Evolutionary conservation across 306 rosid genomes (phyloP).

Genomic region (Cicer pinnatifidum): DNA sequence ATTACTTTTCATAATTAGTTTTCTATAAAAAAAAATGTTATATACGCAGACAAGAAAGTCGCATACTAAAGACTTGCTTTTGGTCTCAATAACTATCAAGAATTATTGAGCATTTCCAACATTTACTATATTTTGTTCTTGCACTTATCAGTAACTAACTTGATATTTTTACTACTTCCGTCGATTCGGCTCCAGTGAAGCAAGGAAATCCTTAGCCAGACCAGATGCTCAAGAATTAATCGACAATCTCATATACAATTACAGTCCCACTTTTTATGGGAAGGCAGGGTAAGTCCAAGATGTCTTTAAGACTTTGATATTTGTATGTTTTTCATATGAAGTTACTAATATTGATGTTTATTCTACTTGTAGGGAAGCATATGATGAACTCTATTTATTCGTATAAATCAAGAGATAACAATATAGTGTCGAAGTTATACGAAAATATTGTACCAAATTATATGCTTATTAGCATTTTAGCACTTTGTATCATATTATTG

Average conservation of each 20-base stretch:
- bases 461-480: too few species aligned
- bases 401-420: conserved; percentile 2
- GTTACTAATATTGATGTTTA: conserved; percentile 31
- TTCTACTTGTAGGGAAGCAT: conserved; percentile 65
- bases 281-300: conserved; percentile 69
- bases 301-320: background rate
- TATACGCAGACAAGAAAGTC: too few species aligned
- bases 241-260: conserved; percentile 82
- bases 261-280: conserved; percentile 74
- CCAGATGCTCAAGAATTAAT: conserved; percentile 61
- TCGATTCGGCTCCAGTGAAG: conserved; percentile 61
- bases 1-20: too few species aligned
- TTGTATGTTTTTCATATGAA: background rate
- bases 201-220: conserved; percentile 77
- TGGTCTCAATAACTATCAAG: too few species aligned
- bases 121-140: background rate
- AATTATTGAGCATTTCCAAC: too few species aligned
- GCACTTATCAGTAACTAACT: background rate
- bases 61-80: too few species aligned
- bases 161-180: conserved; percentile 9
- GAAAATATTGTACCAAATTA: too few species aligned
- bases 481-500: too few species aligned
- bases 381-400: conserved; percentile 84
- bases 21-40: too few species aligned
- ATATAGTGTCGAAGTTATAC: too few species aligned